Evolutionary conservation across 1,284 basidiomycete genomes (phyloP).

Genomic region (Waitea zeae): DNA sequence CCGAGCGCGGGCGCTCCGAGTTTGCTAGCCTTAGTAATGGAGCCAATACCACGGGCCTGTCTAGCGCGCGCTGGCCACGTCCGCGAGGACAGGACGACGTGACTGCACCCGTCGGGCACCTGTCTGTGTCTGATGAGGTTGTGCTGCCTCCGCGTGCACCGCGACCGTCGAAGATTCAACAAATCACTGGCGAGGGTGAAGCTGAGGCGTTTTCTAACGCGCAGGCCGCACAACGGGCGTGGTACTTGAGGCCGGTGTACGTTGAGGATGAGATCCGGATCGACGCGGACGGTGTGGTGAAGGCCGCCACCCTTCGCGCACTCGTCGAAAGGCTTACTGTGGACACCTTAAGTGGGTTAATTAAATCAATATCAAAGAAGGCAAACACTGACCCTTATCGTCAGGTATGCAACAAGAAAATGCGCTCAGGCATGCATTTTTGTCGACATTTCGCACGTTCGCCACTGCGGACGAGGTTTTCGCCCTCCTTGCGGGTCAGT

Average conservation of each 20-base stretch:
- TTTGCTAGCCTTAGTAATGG: too few species aligned
- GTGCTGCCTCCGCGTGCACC: too few species aligned
- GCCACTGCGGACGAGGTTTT: slow-evolving; percentile 51
- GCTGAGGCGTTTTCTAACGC: slow-evolving; percentile 16
- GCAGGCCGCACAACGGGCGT: slow-evolving; percentile 19
- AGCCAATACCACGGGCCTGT: too few species aligned
- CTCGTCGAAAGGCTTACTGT: slow-evolving; percentile 54
- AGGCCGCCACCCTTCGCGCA: slow-evolving; percentile 48
- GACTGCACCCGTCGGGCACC: too few species aligned
- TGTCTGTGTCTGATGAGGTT: too few species aligned
- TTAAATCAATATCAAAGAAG: too few species aligned
- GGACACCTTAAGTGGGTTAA: slow-evolving; percentile 35
- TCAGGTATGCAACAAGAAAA: slow-evolving; percentile 5
- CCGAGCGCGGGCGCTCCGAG: too few species aligned
- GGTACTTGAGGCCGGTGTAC: slow-evolving; percentile 52
- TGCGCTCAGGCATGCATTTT: slow-evolving; percentile 45
- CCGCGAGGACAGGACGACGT: too few species aligned
- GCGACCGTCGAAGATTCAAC: slow-evolving; percentile 18
- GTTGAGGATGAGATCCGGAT: slow-evolving; percentile 33
- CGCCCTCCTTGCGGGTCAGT: slow-evolving; percentile 47
- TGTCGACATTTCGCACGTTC: slow-evolving; percentile 70
- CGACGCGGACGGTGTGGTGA: slow-evolving; percentile 38
- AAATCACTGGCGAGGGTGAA: slow-evolving; percentile 27
- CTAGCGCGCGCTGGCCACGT: too few species aligned
- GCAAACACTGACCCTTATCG: slow-evolving; percentile 1